phyloP scores from a whole-genome alignment of 352 stramenopile species.

The Pythium dissotocum region DNA sequence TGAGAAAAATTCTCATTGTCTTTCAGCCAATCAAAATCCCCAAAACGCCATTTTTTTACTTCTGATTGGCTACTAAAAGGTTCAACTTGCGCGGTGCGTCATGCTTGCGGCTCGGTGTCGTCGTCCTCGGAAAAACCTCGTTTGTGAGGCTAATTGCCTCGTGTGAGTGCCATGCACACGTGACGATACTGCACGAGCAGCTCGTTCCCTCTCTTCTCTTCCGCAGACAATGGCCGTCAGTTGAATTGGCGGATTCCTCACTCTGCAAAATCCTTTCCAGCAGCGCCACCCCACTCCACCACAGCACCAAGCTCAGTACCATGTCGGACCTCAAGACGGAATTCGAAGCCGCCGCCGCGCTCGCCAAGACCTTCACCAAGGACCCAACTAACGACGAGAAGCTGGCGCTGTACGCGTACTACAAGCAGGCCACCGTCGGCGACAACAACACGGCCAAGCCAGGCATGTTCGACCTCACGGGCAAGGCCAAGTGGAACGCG shows the following conservation, averaged over 20 bases:
- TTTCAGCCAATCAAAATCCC: constrained; percentile 18
- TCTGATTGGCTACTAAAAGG: constrained; percentile 27
- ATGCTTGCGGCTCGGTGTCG: constrained; percentile 16
- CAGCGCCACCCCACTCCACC: constrained; percentile 14
- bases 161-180: constrained; percentile 6
- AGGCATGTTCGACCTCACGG: constrained; percentile 86
- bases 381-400: constrained; percentile 87
- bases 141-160: constrained; percentile 16
- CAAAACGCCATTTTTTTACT: neutral
- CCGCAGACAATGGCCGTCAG: neutral
- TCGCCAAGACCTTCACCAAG: constrained; percentile 84
- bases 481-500: constrained; percentile 89
- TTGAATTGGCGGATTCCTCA: constrained; percentile 27
- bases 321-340: constrained; percentile 86
- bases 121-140: constrained; percentile 23
- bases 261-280: constrained; percentile 38
- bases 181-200: constrained; percentile 14
- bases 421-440: constrained; percentile 89
- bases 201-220: constrained; percentile 9
- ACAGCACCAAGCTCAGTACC: constrained; percentile 17
- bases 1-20: neutral
- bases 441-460: constrained; percentile 83
- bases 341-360: constrained; percentile 81
- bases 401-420: constrained; percentile 88
- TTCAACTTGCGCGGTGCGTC: constrained; percentile 16